Evolutionary conservation across 768 basidiomycete genomes (phyloP).

Genomic region (Pisolithus marmoratus): DNA sequence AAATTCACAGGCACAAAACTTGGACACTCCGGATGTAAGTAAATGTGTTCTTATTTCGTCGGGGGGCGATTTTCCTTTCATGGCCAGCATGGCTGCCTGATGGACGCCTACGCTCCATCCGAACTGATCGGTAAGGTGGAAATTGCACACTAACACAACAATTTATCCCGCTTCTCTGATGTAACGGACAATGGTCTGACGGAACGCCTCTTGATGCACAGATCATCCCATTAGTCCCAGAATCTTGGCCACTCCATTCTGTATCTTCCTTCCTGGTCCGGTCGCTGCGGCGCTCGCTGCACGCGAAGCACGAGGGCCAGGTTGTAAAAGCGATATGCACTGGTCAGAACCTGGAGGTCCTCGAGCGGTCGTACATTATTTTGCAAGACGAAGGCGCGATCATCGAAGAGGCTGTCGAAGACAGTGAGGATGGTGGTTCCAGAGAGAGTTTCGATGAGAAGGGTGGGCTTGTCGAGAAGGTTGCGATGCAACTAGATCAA

Average conservation of each 20-base stretch:
- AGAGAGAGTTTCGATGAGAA: slow-evolving; percentile 40
- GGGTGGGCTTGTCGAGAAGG: slow-evolving; percentile 20
- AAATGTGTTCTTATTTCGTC: no score
- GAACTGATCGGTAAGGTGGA: neutral
- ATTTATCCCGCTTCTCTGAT: neutral
- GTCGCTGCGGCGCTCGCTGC: slow-evolving; percentile 71
- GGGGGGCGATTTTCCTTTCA: neutral
- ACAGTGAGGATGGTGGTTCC: slow-evolving; percentile 31
- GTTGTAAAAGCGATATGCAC: slow-evolving; percentile 75
- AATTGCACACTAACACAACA: neutral
- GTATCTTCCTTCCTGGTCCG: slow-evolving; percentile 76
- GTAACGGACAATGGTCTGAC: neutral
- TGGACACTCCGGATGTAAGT: slow-evolving; percentile 75
- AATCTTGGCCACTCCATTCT: slow-evolving; percentile 66
- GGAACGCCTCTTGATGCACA: slow-evolving; percentile 18
- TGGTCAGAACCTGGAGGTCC: slow-evolving; percentile 74
- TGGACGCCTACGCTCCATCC: neutral
- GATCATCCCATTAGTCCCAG: slow-evolving; percentile 64
- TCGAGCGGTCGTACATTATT: slow-evolving; percentile 52
- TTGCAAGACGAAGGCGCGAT: slow-evolving; percentile 61
- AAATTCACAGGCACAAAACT: slow-evolving; percentile 72
- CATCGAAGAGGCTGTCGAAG: slow-evolving; percentile 55
- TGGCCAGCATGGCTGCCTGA: neutral
- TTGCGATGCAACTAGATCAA: slow-evolving; percentile 1
- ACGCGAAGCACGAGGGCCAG: slow-evolving; percentile 61